A percentile compares a stretch with the other conserved stretches of the same genome.
phyloP scores from a whole-genome alignment of 2,329 filamentous ascomycete genomes.

The Diplodia seriata region DNA sequence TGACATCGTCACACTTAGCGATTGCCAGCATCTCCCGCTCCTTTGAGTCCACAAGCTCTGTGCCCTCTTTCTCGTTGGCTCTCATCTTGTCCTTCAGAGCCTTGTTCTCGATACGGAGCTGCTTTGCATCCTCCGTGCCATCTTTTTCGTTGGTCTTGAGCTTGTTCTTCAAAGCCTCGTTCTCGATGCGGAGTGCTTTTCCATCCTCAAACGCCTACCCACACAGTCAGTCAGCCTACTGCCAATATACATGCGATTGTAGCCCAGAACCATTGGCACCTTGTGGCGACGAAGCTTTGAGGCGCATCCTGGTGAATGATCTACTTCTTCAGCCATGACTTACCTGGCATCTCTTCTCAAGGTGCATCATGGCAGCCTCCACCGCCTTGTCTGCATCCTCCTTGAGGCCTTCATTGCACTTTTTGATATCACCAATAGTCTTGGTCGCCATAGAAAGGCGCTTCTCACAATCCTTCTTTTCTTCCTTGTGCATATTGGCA shows the following conservation, averaged over 20 bases:
- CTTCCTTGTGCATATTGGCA: background rate
- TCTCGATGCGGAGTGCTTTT: background rate
- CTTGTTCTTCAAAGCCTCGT: background rate
- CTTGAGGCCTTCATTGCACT: background rate
- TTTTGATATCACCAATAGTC: background rate
- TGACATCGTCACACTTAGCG: background rate
- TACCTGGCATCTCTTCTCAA: slow-evolving; percentile 10
- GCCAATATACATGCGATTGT: too few relatives aligned
- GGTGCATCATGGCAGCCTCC: background rate
- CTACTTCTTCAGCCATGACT: background rate
- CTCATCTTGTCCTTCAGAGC: background rate
- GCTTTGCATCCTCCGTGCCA: background rate
- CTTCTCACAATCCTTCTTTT: background rate
- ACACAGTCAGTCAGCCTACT: background rate
- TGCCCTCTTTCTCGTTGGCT: background rate
- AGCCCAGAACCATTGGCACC: too few relatives aligned
- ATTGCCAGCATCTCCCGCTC: background rate
- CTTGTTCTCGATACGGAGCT: background rate
- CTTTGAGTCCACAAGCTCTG: background rate
- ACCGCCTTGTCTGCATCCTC: background rate
- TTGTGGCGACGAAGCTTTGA: too few relatives aligned
- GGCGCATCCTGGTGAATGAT: background rate
- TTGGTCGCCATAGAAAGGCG: background rate
- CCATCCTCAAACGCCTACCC: background rate
- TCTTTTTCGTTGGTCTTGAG: background rate